Percentiles rank a stretch among this genome's conserved stretches.
Conservation (phyloP, 2,329 filamentous ascomycete genomes). For the Trichoderma sp. region DNA sequence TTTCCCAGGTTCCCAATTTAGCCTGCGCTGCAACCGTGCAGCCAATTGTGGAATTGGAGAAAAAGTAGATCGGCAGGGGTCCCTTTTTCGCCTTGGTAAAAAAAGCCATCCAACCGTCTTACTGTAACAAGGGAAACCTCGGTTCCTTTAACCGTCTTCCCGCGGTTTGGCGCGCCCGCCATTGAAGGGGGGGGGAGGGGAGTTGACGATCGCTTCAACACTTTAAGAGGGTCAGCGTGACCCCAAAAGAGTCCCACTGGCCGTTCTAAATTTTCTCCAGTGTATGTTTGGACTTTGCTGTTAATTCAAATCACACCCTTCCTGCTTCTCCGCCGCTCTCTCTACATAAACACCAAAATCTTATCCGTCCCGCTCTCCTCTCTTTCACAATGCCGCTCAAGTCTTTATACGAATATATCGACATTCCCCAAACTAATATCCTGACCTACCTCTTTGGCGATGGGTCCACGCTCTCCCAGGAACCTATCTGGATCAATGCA, state of each 20-base stretch:
- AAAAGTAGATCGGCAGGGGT: neutral
- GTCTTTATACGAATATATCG: conserved; percentile 41
- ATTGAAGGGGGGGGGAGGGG: neutral
- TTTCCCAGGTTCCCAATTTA: neutral
- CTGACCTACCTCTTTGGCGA: conserved; percentile 37
- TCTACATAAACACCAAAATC: neutral
- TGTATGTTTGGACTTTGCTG: neutral
- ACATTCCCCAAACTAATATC: conserved; percentile 46
- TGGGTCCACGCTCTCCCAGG: conserved; percentile 34
- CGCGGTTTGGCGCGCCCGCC: neutral
- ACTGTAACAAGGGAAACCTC: neutral
- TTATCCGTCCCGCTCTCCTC: neutral
- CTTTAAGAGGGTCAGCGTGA: neutral
- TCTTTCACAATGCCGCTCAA: conserved; percentile 39
- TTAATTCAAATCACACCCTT: neutral
- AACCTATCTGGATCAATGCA: conserved; percentile 54
- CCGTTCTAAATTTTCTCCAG: no score
- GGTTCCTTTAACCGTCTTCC: neutral
- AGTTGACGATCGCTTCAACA: neutral
- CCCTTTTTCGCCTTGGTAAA: neutral
- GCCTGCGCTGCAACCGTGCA: neutral
- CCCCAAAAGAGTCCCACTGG: neutral
- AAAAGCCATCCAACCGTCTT: neutral
- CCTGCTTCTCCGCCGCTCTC: neutral
- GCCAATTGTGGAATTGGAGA: neutral